These are phyloP conservation scores for Taphrina populina DNA, from an alignment of 1,139 yeast species.

Conservation along the genomic window DNA sequence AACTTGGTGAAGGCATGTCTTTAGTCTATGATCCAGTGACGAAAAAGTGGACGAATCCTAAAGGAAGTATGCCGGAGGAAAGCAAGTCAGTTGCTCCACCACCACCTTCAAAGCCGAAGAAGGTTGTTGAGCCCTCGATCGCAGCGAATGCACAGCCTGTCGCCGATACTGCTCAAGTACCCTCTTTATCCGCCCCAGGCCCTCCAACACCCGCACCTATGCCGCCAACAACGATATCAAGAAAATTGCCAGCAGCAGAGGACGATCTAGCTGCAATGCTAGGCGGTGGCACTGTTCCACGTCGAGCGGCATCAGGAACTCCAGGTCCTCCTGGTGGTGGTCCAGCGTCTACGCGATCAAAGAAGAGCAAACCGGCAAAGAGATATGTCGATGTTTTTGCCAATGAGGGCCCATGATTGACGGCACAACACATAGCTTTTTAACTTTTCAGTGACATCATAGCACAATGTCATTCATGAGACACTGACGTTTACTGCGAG, in stretches of 20 bases:
- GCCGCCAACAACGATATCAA: not conserved
- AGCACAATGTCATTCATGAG: slow-evolving; percentile 4
- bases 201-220: not conserved
- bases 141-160: slow-evolving; percentile 35
- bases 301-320: slow-evolving; percentile 9
- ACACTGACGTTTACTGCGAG: slow-evolving; percentile 16
- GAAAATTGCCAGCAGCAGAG: slow-evolving; percentile 6
- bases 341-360: slow-evolving; percentile 1
- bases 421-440: not conserved
- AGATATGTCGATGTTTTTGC: slow-evolving; percentile 29
- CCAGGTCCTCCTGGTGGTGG: slow-evolving; percentile 18
- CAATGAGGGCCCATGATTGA: slow-evolving; percentile 6
- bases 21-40: slow-evolving; percentile 80
- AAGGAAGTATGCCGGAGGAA: slow-evolving; percentile 50
- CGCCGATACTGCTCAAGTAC: not conserved
- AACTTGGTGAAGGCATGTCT: slow-evolving; percentile 74
- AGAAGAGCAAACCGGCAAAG: slow-evolving; percentile 10
- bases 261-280: slow-evolving; percentile 26
- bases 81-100: slow-evolving; percentile 62
- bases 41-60: slow-evolving; percentile 81
- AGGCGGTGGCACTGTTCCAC: slow-evolving; percentile 12
- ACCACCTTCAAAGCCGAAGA: slow-evolving; percentile 58
- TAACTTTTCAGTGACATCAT: not conserved
- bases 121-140: slow-evolving; percentile 32
- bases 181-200: not conserved